phyloP scores from a whole-genome alignment of 805 yeast genomes.

The Wickerhamiella nectarea region DNA sequence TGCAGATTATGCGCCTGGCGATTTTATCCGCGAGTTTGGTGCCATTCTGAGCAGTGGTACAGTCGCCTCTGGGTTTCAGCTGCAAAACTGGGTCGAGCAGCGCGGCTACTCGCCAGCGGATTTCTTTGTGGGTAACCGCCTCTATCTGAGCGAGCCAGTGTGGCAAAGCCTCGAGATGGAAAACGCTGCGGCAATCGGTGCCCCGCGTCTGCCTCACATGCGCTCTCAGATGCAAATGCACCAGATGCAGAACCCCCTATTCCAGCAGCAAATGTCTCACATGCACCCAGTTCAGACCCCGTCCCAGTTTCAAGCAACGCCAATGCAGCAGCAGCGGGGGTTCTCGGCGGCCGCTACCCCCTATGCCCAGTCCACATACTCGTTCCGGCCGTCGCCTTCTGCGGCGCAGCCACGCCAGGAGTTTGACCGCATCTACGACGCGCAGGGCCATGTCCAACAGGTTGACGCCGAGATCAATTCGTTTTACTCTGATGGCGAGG shows the following conservation, averaged over 20 bases:
- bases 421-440: constrained; percentile 8
- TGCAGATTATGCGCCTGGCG: constrained; percentile 29
- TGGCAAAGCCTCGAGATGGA: constrained; percentile 28
- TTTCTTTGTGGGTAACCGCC: constrained; percentile 26
- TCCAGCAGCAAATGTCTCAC: too few relatives aligned
- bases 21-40: constrained; percentile 26
- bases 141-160: constrained; percentile 28
- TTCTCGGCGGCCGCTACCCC: neutral
- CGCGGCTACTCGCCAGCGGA: constrained; percentile 25
- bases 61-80: constrained; percentile 17
- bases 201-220: neutral
- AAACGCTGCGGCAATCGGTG: constrained; percentile 7
- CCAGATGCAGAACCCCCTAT: too few relatives aligned
- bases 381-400: neutral
- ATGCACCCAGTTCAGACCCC: neutral
- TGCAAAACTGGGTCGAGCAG: constrained; percentile 27
- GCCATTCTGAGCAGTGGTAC: constrained; percentile 21
- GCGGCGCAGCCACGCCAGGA: neutral
- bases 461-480: constrained; percentile 14
- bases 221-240: too few relatives aligned
- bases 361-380: neutral
- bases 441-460: constrained; percentile 10
- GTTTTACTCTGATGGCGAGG: constrained; percentile 21
- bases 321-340: too few relatives aligned
- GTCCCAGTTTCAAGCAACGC: neutral